phyloP scores from a whole-genome alignment of 257 asterid genomes.

The Echites panduratus region DNA sequence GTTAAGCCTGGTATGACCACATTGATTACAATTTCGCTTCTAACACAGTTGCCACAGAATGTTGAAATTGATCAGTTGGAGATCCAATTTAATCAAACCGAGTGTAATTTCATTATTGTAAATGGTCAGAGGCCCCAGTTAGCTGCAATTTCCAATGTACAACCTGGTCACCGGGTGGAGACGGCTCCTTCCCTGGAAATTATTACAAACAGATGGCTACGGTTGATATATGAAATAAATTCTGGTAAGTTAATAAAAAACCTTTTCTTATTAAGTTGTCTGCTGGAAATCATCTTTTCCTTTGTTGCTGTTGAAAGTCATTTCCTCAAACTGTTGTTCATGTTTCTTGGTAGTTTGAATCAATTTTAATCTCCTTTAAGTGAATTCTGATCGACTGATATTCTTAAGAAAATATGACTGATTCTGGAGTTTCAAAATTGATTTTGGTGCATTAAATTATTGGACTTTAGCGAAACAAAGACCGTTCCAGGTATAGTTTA shows the following conservation, averaged over 20 bases:
- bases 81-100: slow-evolving; percentile 93
- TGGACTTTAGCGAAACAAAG: not conserved
- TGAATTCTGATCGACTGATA: not conserved
- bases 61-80: slow-evolving; percentile 95
- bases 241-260: slow-evolving; percentile 53
- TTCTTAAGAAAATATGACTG: not conserved
- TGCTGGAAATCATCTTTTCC: not conserved
- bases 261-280: not conserved
- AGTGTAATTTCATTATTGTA: slow-evolving; percentile 75
- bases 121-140: slow-evolving; percentile 73
- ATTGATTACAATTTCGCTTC: slow-evolving; percentile 71
- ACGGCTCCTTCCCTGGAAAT: slow-evolving; percentile 71
- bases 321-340: not conserved
- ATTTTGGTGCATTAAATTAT: not conserved
- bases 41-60: slow-evolving; percentile 67
- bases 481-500: not conserved
- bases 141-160: slow-evolving; percentile 61
- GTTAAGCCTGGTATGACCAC: slow-evolving; percentile 81
- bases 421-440: slow-evolving; percentile 1
- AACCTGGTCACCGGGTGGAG: slow-evolving; percentile 85
- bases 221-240: slow-evolving; percentile 73
- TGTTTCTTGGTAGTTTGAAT: not conserved
- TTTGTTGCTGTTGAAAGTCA: not conserved
- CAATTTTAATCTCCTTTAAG: not conserved
- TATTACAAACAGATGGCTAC: slow-evolving; percentile 78